Evolutionary conservation across 441 rosid genomes (phyloP).

Genomic region (Brassica balearica): DNA sequence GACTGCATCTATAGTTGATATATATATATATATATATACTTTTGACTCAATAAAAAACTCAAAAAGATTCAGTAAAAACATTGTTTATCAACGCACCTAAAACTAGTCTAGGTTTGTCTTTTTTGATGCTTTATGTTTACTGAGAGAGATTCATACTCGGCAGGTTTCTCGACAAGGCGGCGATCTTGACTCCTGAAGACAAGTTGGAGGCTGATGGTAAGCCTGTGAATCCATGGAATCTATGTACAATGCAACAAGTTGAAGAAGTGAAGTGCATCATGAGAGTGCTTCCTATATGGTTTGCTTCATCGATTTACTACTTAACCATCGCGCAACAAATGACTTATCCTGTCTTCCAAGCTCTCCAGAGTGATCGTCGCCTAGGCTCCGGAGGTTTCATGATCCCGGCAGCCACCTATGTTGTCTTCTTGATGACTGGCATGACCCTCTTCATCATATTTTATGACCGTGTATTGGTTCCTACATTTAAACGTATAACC

Average conservation of each 20-base stretch:
- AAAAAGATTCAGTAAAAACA: too few species aligned
- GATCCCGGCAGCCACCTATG: slow-evolving; percentile 77
- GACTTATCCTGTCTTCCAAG: slow-evolving; percentile 79
- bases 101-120: not conserved
- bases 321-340: slow-evolving; percentile 61
- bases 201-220: slow-evolving; percentile 64
- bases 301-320: slow-evolving; percentile 54
- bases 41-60: not conserved
- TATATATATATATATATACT: too few species aligned
- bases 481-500: slow-evolving; percentile 56
- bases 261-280: slow-evolving; percentile 83
- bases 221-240: slow-evolving; percentile 70
- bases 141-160: slow-evolving; percentile 13
- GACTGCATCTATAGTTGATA: too few species aligned
- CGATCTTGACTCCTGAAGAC: slow-evolving; percentile 57
- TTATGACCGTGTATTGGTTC: slow-evolving; percentile 69
- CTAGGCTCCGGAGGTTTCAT: slow-evolving; percentile 55
- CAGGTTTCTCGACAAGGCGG: slow-evolving; percentile 80
- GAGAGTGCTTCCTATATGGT: slow-evolving; percentile 75
- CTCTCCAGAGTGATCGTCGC: slow-evolving; percentile 67
- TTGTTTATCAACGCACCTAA: not conserved
- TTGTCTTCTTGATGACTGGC: slow-evolving; percentile 74
- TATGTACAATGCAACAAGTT: slow-evolving; percentile 82
- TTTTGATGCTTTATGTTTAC: not conserved
- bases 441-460: slow-evolving; percentile 66